These are phyloP conservation scores for Tilletia walkeri DNA, from an alignment of 1,284 basidiomycete species.

Conservation along the genomic window DNA sequence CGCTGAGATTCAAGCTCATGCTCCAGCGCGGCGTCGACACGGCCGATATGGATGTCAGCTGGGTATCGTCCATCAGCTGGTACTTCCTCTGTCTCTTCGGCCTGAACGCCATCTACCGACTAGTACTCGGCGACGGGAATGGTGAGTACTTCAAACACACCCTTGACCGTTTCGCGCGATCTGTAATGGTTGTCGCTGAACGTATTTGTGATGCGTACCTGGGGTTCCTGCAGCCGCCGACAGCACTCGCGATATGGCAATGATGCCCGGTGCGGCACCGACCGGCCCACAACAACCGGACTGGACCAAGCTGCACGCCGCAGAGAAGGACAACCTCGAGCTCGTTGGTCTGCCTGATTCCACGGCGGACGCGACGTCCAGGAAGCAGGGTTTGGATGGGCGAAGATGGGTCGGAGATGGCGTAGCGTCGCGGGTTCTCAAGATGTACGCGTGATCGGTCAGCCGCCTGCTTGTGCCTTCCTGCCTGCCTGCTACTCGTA, in stretches of 20 bases:
- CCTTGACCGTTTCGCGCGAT: not conserved
- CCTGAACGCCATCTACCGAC: slow-evolving; percentile 87
- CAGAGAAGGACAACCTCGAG: slow-evolving; percentile 88
- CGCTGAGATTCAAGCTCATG: slow-evolving; percentile 97
- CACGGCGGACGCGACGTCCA: not conserved
- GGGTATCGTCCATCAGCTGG: slow-evolving; percentile 98
- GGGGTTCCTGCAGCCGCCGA: slow-evolving; percentile 43
- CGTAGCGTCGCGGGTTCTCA: slow-evolving; percentile 50
- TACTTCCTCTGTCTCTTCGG: slow-evolving; percentile 99
- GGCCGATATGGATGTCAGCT: slow-evolving; percentile 93
- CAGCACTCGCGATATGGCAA: slow-evolving; percentile 54
- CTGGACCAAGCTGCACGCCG: slow-evolving; percentile 82
- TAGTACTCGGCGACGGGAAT: slow-evolving; percentile 87
- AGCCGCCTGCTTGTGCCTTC: not conserved
- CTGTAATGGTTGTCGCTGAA: slow-evolving; percentile 18
- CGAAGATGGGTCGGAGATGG: slow-evolving; percentile 50
- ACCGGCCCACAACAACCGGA: slow-evolving; percentile 60
- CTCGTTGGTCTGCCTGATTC: slow-evolving; percentile 81
- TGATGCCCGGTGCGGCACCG: slow-evolving; percentile 34
- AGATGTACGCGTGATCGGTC: slow-evolving; percentile 30
- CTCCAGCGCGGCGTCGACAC: slow-evolving; percentile 94
- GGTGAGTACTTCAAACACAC: slow-evolving; percentile 61
- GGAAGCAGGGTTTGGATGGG: not conserved
- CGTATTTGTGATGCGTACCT: not conserved
- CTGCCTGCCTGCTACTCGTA: not conserved